Evolutionary conservation across 345 rosid species (phyloP).

Genomic region (Mangifera indica): DNA sequence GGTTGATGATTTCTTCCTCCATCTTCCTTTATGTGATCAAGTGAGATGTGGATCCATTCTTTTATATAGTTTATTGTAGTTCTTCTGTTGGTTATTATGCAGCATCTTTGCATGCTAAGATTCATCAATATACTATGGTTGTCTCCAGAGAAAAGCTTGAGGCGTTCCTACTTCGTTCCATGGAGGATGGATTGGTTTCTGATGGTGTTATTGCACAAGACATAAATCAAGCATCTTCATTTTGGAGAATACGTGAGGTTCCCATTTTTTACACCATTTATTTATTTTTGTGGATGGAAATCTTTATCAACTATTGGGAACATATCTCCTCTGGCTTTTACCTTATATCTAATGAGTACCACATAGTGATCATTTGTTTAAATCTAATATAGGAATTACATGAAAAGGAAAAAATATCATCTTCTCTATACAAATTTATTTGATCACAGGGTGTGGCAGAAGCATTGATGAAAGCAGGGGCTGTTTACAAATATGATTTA

Average conservation of each 20-base stretch:
- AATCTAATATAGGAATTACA: neutral
- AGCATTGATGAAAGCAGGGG: constrained; percentile 83
- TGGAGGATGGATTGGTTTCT: constrained; percentile 83
- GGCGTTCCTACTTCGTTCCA: constrained; percentile 68
- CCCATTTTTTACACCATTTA: constrained; percentile 18
- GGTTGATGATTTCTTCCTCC: neutral
- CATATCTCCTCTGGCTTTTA: neutral
- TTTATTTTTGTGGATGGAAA: neutral
- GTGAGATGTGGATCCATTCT: neutral
- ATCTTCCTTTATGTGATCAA: neutral
- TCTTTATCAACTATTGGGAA: neutral
- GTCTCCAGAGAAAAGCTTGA: constrained; percentile 83
- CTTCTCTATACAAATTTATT: neutral
- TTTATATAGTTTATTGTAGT: neutral
- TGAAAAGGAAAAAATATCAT: neutral
- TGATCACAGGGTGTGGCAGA: constrained; percentile 75
- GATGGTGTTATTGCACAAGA: constrained; percentile 96
- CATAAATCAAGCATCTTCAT: constrained; percentile 78
- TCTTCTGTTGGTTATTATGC: neutral
- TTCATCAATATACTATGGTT: constrained; percentile 14
- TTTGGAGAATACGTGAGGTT: constrained; percentile 97
- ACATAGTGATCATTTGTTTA: neutral
- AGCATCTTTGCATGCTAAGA: neutral
- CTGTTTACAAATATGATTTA: constrained; percentile 86
- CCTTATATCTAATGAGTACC: neutral